Base-by-base conservation (phyloP, 2,329 filamentous ascomycete genomes). In the Epichloe festucae region DNA sequence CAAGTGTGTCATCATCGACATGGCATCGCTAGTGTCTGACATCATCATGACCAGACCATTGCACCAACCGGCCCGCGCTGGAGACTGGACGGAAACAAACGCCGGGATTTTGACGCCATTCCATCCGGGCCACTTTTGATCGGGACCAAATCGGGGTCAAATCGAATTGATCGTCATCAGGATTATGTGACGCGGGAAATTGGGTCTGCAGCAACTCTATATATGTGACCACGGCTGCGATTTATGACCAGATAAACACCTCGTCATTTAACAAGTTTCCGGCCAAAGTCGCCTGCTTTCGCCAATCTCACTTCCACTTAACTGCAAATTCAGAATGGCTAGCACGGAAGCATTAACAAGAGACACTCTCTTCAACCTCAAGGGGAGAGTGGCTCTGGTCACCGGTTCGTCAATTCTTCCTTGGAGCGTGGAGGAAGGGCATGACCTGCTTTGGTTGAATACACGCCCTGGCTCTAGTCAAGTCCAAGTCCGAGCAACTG, bases 341-440 rank as follows among this genome's bases (percentile, higher is more conserved):
- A 53, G 48, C 46, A 53, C 53, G 12, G 54, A 55, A 49, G 54
- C 61, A 46, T 66, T 73, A 54, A 63, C 64, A 15, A 62, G 66
- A 21, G 57, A 67, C 49, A 59, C 58, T 49, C 65, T 74, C 35
- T 74, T 73, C 52, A 62, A 73, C 56, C 64, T 73, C 35, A 62
- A 63, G 15, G 15, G 67, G 51, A 68, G 65, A 47, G 70, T 74
- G 1, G 72, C 72, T 39, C 68, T 75, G 14, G 67, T 75, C 21
- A 74, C 72, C 2, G 71, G 70, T 69, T 52, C 36, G 62, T 53
- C 19, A 3, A 10, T 12, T 15, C 19, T 10, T 4, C n/a, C 6
- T 3, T n/a, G 21, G 11, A 31, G 8, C 27, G 8, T 31, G 27
- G 8, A 31, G 27, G 27, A 8, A 31, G 27, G 27, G 27, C 27